phyloP scores from a whole-genome alignment of 1,139 yeast species.

The Sugiyamaella novakii region DNA sequence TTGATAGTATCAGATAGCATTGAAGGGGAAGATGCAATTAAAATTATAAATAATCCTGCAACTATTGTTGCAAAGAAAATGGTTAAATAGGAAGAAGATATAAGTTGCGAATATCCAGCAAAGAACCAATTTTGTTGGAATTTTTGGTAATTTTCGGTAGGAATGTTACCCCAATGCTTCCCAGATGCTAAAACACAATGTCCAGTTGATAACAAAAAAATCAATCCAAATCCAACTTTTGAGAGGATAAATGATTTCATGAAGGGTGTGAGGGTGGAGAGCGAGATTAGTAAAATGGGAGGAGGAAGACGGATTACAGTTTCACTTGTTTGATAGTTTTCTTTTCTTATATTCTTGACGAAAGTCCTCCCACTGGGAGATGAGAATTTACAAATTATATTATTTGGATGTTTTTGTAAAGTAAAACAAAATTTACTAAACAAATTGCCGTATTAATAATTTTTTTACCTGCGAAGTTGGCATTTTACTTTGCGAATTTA shows the following conservation, averaged over 20 bases:
- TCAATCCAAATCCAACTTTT: constrained; percentile 1
- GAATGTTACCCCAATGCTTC: constrained; percentile 4
- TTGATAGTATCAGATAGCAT: constrained; percentile 42
- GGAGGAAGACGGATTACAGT: neutral
- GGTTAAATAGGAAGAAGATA: neutral
- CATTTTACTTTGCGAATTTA: too few relatives aligned
- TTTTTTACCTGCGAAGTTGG: too few relatives aligned
- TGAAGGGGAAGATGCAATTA: constrained; percentile 16
- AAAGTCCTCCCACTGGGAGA: too few relatives aligned
- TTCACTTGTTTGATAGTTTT: too few relatives aligned
- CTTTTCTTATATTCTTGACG: too few relatives aligned
- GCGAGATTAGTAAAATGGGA: too few relatives aligned
- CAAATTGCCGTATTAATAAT: too few relatives aligned
- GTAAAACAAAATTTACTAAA: too few relatives aligned
- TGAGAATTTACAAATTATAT: too few relatives aligned
- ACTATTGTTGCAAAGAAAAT: constrained; percentile 7
- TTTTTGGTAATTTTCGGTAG: constrained; percentile 3
- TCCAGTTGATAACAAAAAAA: constrained; percentile 4
- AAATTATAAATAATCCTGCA: constrained; percentile 11
- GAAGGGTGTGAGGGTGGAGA: constrained; percentile 2
- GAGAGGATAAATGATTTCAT: constrained; percentile 8
- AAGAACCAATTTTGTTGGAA: constrained; percentile 4
- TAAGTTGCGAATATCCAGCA: constrained; percentile 2
- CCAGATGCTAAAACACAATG: neutral
- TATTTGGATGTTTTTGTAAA: too few relatives aligned